Evolutionary conservation across 75 land plant genomes (phyloP).

Genomic region (Cryptomeria japonica): DNA sequence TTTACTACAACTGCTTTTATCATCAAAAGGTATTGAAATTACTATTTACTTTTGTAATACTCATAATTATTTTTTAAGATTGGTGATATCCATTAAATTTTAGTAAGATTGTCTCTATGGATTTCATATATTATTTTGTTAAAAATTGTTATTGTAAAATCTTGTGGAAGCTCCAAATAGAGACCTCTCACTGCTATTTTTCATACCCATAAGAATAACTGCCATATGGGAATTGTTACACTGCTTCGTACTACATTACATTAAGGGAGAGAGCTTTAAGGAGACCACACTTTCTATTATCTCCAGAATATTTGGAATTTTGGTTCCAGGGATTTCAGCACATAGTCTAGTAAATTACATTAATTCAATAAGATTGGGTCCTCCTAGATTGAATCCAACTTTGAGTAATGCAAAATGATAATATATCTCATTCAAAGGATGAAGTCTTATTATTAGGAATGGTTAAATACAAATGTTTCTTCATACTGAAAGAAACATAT

Average conservation of each 20-base stretch:
- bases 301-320: slow-evolving; percentile 23
- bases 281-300: slow-evolving; percentile 21
- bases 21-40: background rate
- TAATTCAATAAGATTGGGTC: slow-evolving; percentile 37
- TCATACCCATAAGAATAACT: slow-evolving; percentile 23
- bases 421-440: too few species aligned
- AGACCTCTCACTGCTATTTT: slow-evolving; percentile 31
- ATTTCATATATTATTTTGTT: background rate
- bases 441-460: too few species aligned
- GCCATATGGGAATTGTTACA: slow-evolving; percentile 55
- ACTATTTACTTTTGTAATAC: background rate
- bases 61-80: background rate
- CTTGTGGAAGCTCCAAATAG: slow-evolving; percentile 57
- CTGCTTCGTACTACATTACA: slow-evolving; percentile 25
- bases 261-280: slow-evolving; percentile 17
- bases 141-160: slow-evolving; percentile 21
- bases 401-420: background rate
- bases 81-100: too few species aligned
- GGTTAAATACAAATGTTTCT: too few species aligned
- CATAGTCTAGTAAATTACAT: slow-evolving; percentile 58
- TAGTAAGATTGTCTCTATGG: background rate
- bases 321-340: slow-evolving; percentile 37
- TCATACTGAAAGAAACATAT: too few species aligned
- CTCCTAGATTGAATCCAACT: background rate
- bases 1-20: slow-evolving; percentile 46